phyloP scores from a whole-genome alignment of 2,329 filamentous ascomycete species.

The Didymella lethalis region DNA sequence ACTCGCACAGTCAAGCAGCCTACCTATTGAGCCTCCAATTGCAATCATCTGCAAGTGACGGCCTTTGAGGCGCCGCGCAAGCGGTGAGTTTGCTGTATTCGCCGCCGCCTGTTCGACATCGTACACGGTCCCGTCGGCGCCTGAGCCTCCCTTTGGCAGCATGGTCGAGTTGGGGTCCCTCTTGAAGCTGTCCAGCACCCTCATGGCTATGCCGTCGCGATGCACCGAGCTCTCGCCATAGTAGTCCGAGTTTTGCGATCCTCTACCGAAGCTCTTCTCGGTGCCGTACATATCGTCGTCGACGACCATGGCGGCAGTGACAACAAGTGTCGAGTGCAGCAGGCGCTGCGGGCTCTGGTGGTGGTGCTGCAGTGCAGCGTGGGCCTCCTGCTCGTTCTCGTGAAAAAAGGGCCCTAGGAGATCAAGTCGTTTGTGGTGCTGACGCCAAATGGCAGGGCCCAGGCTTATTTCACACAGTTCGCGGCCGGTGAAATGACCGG shows the following conservation, averaged over 20 bases:
- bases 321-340: slow-evolving; percentile 21
- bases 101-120: slow-evolving; percentile 69
- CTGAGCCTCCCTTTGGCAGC: slow-evolving; percentile 56
- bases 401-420: slow-evolving; percentile 10
- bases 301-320: slow-evolving; percentile 31
- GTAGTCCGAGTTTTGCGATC: slow-evolving; percentile 46
- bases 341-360: slow-evolving; percentile 30
- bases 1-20: slow-evolving; percentile 16
- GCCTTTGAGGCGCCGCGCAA: slow-evolving; percentile 67
- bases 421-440: slow-evolving; percentile 12
- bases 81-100: slow-evolving; percentile 74
- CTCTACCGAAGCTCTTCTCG: slow-evolving; percentile 51
- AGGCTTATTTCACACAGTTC: slow-evolving; percentile 17
- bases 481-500: slow-evolving; percentile 3
- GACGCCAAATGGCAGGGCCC: slow-evolving; percentile 14
- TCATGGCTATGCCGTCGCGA: slow-evolving; percentile 42
- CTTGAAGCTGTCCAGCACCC: slow-evolving; percentile 56
- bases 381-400: slow-evolving; percentile 15
- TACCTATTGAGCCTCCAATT: slow-evolving; percentile 69
- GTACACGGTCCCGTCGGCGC: slow-evolving; percentile 64
- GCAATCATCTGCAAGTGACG: slow-evolving; percentile 93
- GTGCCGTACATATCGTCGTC: slow-evolving; percentile 50
- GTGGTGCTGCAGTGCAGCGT: slow-evolving; percentile 26
- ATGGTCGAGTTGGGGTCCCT: slow-evolving; percentile 53
- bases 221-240: slow-evolving; percentile 50